Evolutionary conservation across 2,329 filamentous ascomycete genomes (phyloP), one percentile per base, ranked within the genome.

Genomic region (Aspergillus chevalieri): DNA sequence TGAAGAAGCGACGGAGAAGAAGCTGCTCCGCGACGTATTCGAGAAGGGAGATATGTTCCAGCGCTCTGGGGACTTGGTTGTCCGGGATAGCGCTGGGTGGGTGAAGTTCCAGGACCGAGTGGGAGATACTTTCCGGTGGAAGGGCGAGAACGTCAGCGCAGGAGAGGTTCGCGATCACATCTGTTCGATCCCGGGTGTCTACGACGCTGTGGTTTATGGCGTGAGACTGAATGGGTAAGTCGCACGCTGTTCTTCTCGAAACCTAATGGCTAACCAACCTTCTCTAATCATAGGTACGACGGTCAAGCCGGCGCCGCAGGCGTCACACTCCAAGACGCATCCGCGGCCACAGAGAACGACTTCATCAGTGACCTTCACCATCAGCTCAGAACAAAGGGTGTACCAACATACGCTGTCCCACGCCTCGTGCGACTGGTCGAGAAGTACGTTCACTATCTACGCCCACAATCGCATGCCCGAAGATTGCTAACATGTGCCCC

Each of bases 261-360:
- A 17, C 14, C 12, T 17, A 44, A 9, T 24, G 49, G 3, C 46
- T 36, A 44, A 46, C 51, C 46, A 44, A 44, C 15, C 8, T 38
- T 26, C 17, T 4, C 34, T 3, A 14, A 44, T 19, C 49, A n/a
- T 43, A 74, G 72, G 17, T 76, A 77, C 52, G 74, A 77, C 52
- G 74, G 74, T 4, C 72, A 76, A 64, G 74, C 72, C 28, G 74
- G 74, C 41, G 74, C 71, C 17, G 72, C 74, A 39, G 71, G 68
- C 4, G 70, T 77, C 24, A 75, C 72, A 1, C 63, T 77, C 1
- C 63, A 70, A 28, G 61, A 68, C 3, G 48, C 57, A 5, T 63
- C 62, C 0, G 46, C 61, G 1, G 48, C 57, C 4, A 53, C 56
- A 9, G 65, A 74, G 52, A 51, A 49, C 9, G 54, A 57, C 5